Conservation (phyloP, 169 alveolate species). For the Eimeria necatrix region DNA sequence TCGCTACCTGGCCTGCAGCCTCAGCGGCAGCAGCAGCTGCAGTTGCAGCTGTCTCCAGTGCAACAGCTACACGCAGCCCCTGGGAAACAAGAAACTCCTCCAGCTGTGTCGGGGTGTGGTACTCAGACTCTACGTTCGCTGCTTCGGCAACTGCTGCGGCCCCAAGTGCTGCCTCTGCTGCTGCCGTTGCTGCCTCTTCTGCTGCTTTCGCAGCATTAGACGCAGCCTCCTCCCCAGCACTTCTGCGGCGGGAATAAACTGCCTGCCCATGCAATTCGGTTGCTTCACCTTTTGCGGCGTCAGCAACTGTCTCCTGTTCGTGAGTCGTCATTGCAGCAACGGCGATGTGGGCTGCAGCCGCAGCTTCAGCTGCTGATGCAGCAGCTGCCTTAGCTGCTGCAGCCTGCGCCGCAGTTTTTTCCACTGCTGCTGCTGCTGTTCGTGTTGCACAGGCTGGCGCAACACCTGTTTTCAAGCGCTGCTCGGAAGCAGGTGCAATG, state of each 20-base stretch:
- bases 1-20: slow-evolving; percentile 47
- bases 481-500: too few species aligned
- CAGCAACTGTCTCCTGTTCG: not conserved
- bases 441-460: not conserved
- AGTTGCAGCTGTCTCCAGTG: slow-evolving; percentile 51
- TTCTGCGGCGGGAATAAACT: not conserved
- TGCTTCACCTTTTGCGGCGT: not conserved
- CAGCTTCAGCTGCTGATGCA: slow-evolving; percentile 18
- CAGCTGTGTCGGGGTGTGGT: not conserved
- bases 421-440: slow-evolving; percentile 13
- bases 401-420: slow-evolving; percentile 43
- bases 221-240: slow-evolving; percentile 38
- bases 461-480: too few species aligned
- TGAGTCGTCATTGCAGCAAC: slow-evolving; percentile 5
- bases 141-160: slow-evolving; percentile 65
- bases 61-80: slow-evolving; percentile 55
- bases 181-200: slow-evolving; percentile 36
- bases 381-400: slow-evolving; percentile 50
- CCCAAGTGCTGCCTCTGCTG: slow-evolving; percentile 45
- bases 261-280: not conserved
- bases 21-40: slow-evolving; percentile 72
- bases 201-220: slow-evolving; percentile 42
- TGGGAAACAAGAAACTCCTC: slow-evolving; percentile 38
- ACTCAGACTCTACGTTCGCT: not conserved
- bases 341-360: not conserved